phyloP scores from a whole-genome alignment of 768 basidiomycete genomes.

The Lactifluus hygrophoroides region DNA sequence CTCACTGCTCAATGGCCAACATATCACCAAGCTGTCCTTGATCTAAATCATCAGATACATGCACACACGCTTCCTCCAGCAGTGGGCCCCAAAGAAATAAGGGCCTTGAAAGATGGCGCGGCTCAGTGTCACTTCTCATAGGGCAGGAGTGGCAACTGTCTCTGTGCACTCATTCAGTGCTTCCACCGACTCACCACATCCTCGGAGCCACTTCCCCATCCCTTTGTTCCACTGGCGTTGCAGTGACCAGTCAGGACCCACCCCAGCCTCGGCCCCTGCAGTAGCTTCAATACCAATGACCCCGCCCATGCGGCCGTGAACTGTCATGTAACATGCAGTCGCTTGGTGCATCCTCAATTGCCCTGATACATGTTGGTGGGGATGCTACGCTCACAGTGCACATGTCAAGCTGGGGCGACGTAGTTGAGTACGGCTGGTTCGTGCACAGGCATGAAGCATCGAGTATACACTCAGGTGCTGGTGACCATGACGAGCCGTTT shows the following conservation, averaged over 20 bases:
- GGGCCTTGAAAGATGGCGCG: conserved; percentile 2
- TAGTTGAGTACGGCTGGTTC: conserved; percentile 15
- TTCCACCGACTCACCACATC: background rate
- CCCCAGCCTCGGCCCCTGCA: background rate
- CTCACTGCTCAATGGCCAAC: background rate
- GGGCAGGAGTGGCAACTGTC: background rate
- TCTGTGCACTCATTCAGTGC: conserved; percentile 17
- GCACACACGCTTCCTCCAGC: background rate
- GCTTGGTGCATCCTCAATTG: background rate
- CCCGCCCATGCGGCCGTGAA: conserved; percentile 6
- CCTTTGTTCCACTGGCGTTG: conserved; percentile 13
- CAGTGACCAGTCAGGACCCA: conserved; percentile 4
- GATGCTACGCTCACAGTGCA: conserved; percentile 5
- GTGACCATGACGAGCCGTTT: conserved; percentile 16
- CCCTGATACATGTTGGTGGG: background rate
- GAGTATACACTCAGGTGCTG: conserved; percentile 17
- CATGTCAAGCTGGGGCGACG: conserved; percentile 21
- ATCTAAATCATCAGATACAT: conserved; percentile 17
- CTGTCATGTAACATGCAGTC: background rate
- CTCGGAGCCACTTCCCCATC: conserved; percentile 21
- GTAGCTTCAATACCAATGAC: conserved; percentile 4
- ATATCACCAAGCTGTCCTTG: conserved; percentile 7
- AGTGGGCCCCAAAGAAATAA: background rate
- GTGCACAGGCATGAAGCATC: conserved; percentile 1
- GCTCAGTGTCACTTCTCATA: conserved; percentile 12